These are phyloP conservation scores for Ophiostoma quercus DNA, from an alignment of 2,329 filamentous ascomycete genomes.

Conservation along the genomic window DNA sequence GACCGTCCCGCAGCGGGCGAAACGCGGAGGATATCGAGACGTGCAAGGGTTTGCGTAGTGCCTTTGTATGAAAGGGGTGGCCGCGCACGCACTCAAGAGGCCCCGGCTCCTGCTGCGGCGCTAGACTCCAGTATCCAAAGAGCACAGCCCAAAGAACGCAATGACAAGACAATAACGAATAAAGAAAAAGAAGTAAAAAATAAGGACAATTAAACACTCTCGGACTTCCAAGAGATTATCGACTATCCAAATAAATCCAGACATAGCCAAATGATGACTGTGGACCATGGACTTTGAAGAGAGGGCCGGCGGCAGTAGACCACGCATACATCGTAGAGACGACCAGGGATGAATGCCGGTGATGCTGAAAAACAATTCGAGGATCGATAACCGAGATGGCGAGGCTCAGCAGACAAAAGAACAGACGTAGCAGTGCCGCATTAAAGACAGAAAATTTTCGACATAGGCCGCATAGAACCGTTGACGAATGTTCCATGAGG, in stretches of 20 bases:
- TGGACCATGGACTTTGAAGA: neutral
- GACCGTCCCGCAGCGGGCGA: slow-evolving; percentile 25
- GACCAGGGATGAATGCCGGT: neutral
- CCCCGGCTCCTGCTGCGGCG: slow-evolving; percentile 20
- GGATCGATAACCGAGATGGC: neutral
- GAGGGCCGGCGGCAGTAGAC: neutral
- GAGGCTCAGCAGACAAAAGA: neutral
- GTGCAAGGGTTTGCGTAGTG: slow-evolving; percentile 22
- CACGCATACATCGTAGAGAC: neutral
- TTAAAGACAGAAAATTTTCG: neutral
- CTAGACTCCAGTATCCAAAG: slow-evolving; percentile 12
- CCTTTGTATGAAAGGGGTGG: slow-evolving; percentile 20
- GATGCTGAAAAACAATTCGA: neutral
- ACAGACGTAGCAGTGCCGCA: neutral
- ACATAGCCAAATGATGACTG: neutral
- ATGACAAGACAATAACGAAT: neutral
- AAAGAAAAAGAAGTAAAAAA: too few relatives aligned
- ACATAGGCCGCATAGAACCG: neutral
- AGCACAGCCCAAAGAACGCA: slow-evolving; percentile 2
- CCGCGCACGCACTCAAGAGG: slow-evolving; percentile 21
- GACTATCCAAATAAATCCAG: neutral
- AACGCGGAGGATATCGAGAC: slow-evolving; percentile 28
- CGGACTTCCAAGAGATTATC: neutral
- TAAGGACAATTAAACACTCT: neutral
- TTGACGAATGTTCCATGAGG: neutral